These are phyloP conservation scores for Coemansia sp. DNA, from an alignment of 192 early-diverging fungal species.

Conservation along the genomic window DNA sequence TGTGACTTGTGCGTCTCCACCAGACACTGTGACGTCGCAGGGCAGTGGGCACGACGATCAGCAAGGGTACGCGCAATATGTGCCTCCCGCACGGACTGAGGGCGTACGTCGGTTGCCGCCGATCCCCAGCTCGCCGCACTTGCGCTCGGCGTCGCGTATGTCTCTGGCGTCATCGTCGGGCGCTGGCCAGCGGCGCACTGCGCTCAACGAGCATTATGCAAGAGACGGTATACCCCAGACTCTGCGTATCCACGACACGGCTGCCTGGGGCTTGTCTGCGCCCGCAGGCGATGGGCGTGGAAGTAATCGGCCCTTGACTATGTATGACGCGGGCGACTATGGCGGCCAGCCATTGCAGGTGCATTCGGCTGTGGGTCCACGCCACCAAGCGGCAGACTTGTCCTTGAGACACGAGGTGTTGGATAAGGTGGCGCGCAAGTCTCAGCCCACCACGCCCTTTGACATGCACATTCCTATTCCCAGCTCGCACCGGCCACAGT, in stretches of 20 bases:
- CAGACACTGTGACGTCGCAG: conserved; percentile 29
- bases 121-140: conserved; percentile 34
- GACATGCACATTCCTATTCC: conserved; percentile 21
- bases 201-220: not conserved
- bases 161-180: conserved; percentile 26
- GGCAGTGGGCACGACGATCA: conserved; percentile 22
- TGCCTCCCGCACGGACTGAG: conserved; percentile 1
- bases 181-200: conserved; percentile 8
- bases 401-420: conserved; percentile 50
- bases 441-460: conserved; percentile 46
- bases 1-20: conserved; percentile 23
- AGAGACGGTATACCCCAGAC: not conserved
- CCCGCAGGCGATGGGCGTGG: not conserved
- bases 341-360: conserved; percentile 34
- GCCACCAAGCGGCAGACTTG: conserved; percentile 14
- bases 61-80: not conserved
- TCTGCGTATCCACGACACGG: not conserved
- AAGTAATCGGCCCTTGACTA: conserved; percentile 14
- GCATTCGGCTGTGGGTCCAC: conserved; percentile 26
- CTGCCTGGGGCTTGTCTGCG: not conserved
- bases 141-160: conserved; percentile 35
- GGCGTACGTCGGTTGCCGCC: conserved; percentile 28
- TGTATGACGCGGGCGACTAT: conserved; percentile 23
- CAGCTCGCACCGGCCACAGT: conserved; percentile 23
- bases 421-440: conserved; percentile 47